Percentiles rank a stretch among this genome's conserved stretches.
Conservation (phyloP, 1,139 yeast species). For the Suzukiozyma palmioleophila region DNA sequence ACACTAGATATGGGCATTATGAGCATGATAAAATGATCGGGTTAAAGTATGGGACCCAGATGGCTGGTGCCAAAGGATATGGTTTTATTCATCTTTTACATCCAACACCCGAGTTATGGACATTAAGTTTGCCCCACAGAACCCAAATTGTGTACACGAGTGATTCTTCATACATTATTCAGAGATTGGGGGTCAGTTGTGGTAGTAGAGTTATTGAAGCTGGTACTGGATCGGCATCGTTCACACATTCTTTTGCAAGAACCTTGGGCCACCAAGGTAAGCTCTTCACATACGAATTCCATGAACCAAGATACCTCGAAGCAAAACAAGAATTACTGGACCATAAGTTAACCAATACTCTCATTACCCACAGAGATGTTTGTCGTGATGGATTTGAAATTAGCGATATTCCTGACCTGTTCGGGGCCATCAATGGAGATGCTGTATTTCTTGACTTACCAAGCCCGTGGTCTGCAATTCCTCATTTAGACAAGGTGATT, state of each 20-base stretch:
- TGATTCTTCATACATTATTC: constrained; percentile 87
- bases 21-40: constrained; percentile 84
- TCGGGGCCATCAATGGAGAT: constrained; percentile 48
- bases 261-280: constrained; percentile 60
- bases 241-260: constrained; percentile 89
- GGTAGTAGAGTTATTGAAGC: constrained; percentile 89
- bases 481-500: constrained; percentile 61
- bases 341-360: constrained; percentile 58
- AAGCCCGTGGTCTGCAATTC: constrained; percentile 95
- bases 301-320: constrained; percentile 73
- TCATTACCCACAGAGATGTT: constrained; percentile 87
- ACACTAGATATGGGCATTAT: constrained; percentile 86
- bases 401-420: constrained; percentile 27
- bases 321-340: constrained; percentile 72
- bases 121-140: constrained; percentile 88
- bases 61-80: constrained; percentile 70
- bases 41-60: constrained; percentile 76
- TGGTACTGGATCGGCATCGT: constrained; percentile 96
- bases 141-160: constrained; percentile 97
- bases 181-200: constrained; percentile 67
- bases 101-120: constrained; percentile 96
- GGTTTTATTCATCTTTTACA: constrained; percentile 87
- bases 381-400: constrained; percentile 80
- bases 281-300: constrained; percentile 86
- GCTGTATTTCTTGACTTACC: constrained; percentile 89